phyloP scores from a whole-genome alignment of 352 stramenopile species.

The Phytophthora lateralis region DNA sequence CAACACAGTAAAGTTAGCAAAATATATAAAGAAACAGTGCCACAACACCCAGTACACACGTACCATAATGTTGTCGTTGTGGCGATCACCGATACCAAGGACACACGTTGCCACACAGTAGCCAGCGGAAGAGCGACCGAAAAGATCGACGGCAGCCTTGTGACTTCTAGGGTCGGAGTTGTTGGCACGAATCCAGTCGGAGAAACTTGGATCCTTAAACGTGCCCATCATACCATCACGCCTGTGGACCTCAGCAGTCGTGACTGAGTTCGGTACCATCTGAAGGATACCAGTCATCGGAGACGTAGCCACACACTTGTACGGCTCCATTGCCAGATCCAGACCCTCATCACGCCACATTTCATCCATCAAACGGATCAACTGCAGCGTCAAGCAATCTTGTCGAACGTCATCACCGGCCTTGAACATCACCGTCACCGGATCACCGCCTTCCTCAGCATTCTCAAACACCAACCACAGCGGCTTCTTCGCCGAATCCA shows the following conservation, averaged over 20 bases:
- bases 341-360: slow-evolving; percentile 93
- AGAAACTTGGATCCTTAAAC: slow-evolving; percentile 87
- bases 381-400: slow-evolving; percentile 93
- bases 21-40: background rate
- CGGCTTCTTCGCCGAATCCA: slow-evolving; percentile 91
- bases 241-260: slow-evolving; percentile 92
- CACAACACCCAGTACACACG: slow-evolving; percentile 8
- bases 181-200: slow-evolving; percentile 84
- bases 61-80: slow-evolving; percentile 98
- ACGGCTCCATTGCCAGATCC: slow-evolving; percentile 92
- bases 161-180: slow-evolving; percentile 72
- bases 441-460: slow-evolving; percentile 75
- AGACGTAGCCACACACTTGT: slow-evolving; percentile 91
- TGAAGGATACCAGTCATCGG: slow-evolving; percentile 92
- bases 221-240: slow-evolving; percentile 82
- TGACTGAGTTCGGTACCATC: slow-evolving; percentile 93
- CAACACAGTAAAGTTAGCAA: background rate
- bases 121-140: slow-evolving; percentile 87
- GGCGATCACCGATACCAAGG: slow-evolving; percentile 93
- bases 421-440: slow-evolving; percentile 93
- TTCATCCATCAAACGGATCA: slow-evolving; percentile 93
- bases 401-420: slow-evolving; percentile 95
- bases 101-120: slow-evolving; percentile 96
- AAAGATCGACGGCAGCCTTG: slow-evolving; percentile 81
- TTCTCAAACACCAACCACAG: slow-evolving; percentile 91